A percentile compares a stretch with the other conserved stretches of the same genome.
Conservation (phyloP, 2,329 filamentous ascomycete genomes). For the Arthrobotrys conoides region DNA sequence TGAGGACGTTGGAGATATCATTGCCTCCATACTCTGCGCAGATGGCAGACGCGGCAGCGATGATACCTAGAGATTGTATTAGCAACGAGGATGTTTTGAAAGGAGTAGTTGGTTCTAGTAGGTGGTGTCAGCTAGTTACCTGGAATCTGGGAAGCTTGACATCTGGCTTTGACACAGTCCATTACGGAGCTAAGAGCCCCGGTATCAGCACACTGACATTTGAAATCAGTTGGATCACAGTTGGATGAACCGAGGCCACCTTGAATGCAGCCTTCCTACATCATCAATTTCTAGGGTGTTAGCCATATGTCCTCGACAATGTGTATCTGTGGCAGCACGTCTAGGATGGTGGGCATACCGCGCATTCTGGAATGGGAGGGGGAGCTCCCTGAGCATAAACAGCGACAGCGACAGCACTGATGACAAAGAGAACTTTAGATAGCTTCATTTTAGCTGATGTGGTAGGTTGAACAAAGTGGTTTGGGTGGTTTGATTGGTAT, state of each 20-base stretch:
- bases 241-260: slow-evolving; percentile 39
- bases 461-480: slow-evolving; percentile 2
- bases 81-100: not conserved
- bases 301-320: not conserved
- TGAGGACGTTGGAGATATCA: slow-evolving; percentile 8
- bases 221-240: slow-evolving; percentile 44
- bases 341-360: slow-evolving; percentile 31
- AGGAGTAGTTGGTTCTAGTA: not conserved
- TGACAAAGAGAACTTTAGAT: not conserved
- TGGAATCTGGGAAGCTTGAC: slow-evolving; percentile 35
- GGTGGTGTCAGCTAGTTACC: slow-evolving; percentile 6
- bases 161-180: slow-evolving; percentile 30
- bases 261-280: slow-evolving; percentile 44
- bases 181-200: slow-evolving; percentile 37
- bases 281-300: not conserved
- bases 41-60: slow-evolving; percentile 44
- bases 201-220: slow-evolving; percentile 49
- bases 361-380: slow-evolving; percentile 46
- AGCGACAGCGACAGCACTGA: slow-evolving; percentile 10
- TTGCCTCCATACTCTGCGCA: slow-evolving; percentile 37
- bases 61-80: slow-evolving; percentile 25
- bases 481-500: not conserved
- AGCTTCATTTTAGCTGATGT: slow-evolving; percentile 38
- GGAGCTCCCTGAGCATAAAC: slow-evolving; percentile 25
- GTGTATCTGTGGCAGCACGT: not conserved